Evolutionary conservation across 306 rosid species (phyloP).

Genomic region (Rosa multiflora): DNA sequence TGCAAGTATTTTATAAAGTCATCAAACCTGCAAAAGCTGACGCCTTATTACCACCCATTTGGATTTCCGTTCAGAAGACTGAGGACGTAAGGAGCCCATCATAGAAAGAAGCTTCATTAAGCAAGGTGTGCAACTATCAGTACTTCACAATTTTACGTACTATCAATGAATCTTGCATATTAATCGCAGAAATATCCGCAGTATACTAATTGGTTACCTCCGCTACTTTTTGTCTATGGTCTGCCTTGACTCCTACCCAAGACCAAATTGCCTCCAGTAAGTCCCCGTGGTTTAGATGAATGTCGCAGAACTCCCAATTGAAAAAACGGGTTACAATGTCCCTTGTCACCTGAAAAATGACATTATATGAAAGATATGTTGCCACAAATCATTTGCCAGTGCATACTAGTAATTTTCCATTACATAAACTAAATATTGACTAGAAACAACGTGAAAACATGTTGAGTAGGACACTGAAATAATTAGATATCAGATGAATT

Average conservation of each 20-base stretch:
- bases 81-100: conserved; percentile 96
- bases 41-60: conserved; percentile 90
- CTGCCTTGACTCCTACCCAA: conserved; percentile 86
- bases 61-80: conserved; percentile 79
- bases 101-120: conserved; percentile 77
- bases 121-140: conserved; percentile 31
- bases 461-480: background rate
- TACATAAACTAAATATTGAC: background rate
- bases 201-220: conserved; percentile 66
- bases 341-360: conserved; percentile 67
- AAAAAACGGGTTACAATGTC: conserved; percentile 66
- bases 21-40: conserved; percentile 85
- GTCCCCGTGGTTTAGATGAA: conserved; percentile 86
- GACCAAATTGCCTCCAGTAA: conserved; percentile 93
- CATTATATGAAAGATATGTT: background rate
- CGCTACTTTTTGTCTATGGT: conserved; percentile 82
- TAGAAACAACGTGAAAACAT: background rate
- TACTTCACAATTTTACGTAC: background rate
- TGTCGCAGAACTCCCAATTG: conserved; percentile 64
- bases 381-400: background rate
- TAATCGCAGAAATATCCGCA: conserved; percentile 17
- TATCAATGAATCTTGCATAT: background rate
- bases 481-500: background rate
- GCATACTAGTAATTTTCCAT: background rate
- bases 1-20: conserved; percentile 1